phyloP scores from a whole-genome alignment of 225 moss, liverwort and hornwort species.

The Polytrichum commune region DNA sequence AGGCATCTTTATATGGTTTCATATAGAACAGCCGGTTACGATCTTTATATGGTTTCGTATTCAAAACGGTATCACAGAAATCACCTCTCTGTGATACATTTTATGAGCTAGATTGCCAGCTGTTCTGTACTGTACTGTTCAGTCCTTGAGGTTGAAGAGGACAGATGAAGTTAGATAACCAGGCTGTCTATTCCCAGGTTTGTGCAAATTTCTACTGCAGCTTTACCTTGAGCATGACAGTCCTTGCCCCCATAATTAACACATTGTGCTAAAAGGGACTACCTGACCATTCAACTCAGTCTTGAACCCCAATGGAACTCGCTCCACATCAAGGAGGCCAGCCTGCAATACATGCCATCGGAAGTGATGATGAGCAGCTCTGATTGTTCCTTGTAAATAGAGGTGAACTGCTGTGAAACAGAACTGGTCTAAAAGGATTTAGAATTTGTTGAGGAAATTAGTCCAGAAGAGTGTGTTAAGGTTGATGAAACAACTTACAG shows the following conservation, averaged over 20 bases:
- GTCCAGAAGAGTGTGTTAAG: no score
- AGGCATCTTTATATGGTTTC: not conserved
- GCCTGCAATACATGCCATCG: slow-evolving; percentile 32
- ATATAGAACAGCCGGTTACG: no score
- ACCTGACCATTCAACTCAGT: slow-evolving; percentile 65
- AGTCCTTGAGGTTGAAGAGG: not conserved
- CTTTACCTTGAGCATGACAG: slow-evolving; percentile 34
- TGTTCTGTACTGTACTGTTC: not conserved
- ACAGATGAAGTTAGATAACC: not conserved
- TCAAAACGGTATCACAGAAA: no score
- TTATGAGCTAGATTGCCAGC: slow-evolving; percentile 4
- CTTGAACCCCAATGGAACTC: slow-evolving; percentile 82
- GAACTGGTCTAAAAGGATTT: no score
- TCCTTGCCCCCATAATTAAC: slow-evolving; percentile 41
- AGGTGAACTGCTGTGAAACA: no score
- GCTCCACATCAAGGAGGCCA: slow-evolving; percentile 59
- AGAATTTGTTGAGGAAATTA: no score
- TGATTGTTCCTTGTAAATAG: no score
- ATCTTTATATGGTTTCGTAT: no score
- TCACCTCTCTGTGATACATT: no score
- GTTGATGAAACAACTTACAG: slow-evolving; percentile 41
- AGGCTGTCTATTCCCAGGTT: not conserved
- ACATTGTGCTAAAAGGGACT: slow-evolving; percentile 54
- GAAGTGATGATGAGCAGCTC: no score
- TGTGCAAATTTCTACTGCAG: slow-evolving; percentile 21